Base-by-base conservation (phyloP, 2,329 filamentous ascomycete genomes). In the Acephala macrosclerotiorum region DNA sequence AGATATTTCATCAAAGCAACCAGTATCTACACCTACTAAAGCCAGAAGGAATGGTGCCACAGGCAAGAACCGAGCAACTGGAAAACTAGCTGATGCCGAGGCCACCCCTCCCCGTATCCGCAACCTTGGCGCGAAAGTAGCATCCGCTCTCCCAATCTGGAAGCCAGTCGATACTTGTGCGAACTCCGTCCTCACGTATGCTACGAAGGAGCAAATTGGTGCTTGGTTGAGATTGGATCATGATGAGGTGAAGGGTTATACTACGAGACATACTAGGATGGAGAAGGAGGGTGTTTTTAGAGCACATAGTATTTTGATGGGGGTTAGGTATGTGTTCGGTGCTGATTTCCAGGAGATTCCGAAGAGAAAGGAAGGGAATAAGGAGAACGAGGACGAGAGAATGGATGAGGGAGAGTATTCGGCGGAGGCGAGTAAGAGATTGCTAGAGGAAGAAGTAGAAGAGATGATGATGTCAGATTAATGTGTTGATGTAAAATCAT, bases 271-370 rank as follows among this genome's bases (percentile, higher is more conserved):
- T 14, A 60, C 57, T 6, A 61, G 45, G 26, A 12, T 11, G 8
- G 66, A 70, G 51, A 33, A 49, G n/a, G 65, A 70, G n/a, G 63
- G 58, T 26, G 61, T 68, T 25, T 69, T 69, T 38, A 62, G 66
- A 42, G 64, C 65, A 3, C 58, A 40, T 53, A 58, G 64, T 51
- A 64, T 69, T 22, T 22, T 69, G 35, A 68, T 69, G 68, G 68
- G 68, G 35, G 68, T 69, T 16, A 62, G 68, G 45, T 69, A 64
- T 59, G 66, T 69, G 12, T 38, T 69, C 55, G 68, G 68, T 29
- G 51, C 53, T 61, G 38, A 42, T 12, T 40, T 22, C 22, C n/a
- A 49, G 25, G 38, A 60, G 42, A 29, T 6, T 42, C 45, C 29
- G 29, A 33, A 33, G 29, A 33, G 11, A 49, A n/a, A 49, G 7